Base-by-base conservation (phyloP, 306 rosid species). In the Lotus japonicus region DNA sequence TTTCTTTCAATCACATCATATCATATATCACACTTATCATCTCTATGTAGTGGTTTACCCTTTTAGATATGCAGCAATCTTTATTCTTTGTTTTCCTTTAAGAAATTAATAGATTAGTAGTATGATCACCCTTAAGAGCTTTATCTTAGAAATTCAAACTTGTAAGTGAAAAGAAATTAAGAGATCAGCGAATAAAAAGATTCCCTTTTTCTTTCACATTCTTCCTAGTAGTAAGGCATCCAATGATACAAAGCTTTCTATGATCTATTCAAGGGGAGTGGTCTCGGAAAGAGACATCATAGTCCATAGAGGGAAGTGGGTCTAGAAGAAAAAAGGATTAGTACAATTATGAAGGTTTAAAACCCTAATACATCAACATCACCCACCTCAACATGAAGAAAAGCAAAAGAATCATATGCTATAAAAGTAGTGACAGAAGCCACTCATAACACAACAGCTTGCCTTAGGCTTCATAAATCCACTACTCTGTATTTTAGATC, bases 201-300 rank as follows among this genome's bases (percentile, higher is more conserved):
- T 53, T 53, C 11, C 35, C 13, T 41, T 13, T 21, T 4, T 4
- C 36, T 3, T 41, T 13, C 54, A 6, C 56, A 31, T 57, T 60
- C 45, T 55, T 33, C 36, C 8, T 63, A 23, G 39, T 9, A 44
- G 54, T 12, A 48, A 59, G 77, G 73, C 74, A 49, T 5, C 50
- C 57, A 70, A 74, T 70, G 67, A 49, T 5, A 50, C 57, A 70
- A 74, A 74, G 67, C 45, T 68, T 5, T 83, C 72, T 36, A 52
- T 23, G 56, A 44, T 46, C 28, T 74, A 36, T 57, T 46, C 52
- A 51, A 41, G 15, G 50, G 51, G 53, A 69, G 74, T 66, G 66
- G 71, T 49, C 31, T 50, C 9, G 36, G 76, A 68, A 73, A 71
- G 73, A 66, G 81, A 75, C 77, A 18, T 41, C 10, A 11, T 44